A percentile compares a stretch with the other conserved stretches of the same genome.
phyloP scores from a whole-genome alignment of 2,329 filamentous ascomycete species.

The Mycosphaerella arachidis region DNA sequence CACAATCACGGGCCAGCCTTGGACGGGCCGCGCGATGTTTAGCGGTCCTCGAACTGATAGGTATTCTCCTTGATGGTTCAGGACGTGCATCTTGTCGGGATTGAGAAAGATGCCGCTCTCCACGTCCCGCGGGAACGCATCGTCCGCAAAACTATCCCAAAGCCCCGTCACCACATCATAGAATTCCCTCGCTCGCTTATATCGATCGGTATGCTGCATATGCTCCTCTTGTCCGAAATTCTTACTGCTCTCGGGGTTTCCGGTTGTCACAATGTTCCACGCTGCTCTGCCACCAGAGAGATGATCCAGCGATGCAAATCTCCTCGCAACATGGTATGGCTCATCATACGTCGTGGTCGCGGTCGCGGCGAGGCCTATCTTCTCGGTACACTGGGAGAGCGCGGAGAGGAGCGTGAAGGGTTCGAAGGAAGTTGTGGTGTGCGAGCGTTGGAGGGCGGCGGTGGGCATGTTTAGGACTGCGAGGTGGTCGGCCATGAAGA shows the following conservation, averaged over 20 bases:
- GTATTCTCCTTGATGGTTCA: conserved; percentile 47
- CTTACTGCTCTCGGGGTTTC: conserved; percentile 45
- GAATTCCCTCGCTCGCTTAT: conserved; percentile 48
- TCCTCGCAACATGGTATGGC: conserved; percentile 35
- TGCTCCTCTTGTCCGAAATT: conserved; percentile 45
- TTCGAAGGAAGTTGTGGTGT: conserved; percentile 56
- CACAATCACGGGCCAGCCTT: conserved; percentile 28
- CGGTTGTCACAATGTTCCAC: conserved; percentile 52
- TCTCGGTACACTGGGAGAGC: conserved; percentile 43
- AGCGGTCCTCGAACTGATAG: conserved; percentile 24
- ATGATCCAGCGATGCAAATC: conserved; percentile 38
- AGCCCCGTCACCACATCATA: conserved; percentile 28
- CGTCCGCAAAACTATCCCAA: conserved; percentile 44
- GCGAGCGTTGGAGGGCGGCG: conserved; percentile 54
- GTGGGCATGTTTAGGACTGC: conserved; percentile 40
- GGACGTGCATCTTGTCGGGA: conserved; percentile 49
- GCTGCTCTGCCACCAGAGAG: conserved; percentile 36
- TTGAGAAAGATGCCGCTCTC: conserved; percentile 49
- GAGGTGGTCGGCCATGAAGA: conserved; percentile 50
- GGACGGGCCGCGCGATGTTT: conserved; percentile 23
- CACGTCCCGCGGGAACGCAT: conserved; percentile 49
- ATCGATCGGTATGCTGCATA: conserved; percentile 47
- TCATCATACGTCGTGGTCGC: conserved; percentile 37
- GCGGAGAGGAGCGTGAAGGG: conserved; percentile 40
- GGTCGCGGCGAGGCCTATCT: conserved; percentile 38